Percentiles rank a stretch among this genome's conserved stretches.
Evolutionary conservation across 306 rosid species (phyloP).

Genomic region (Vigna mungo): DNA sequence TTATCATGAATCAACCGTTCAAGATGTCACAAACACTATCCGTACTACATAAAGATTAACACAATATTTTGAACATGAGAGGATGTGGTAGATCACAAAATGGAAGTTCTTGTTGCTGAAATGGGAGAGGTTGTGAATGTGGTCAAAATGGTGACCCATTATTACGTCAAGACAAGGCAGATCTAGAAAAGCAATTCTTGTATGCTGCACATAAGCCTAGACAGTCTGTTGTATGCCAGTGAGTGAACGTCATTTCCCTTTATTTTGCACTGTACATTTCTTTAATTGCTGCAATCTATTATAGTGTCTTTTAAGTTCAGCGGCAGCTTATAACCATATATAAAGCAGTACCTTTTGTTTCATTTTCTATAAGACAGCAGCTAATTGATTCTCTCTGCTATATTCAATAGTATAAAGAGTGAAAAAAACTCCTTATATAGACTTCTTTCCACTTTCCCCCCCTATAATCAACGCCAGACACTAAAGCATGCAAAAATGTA

Average conservation of each 20-base stretch:
- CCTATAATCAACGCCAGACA: slow-evolving; percentile 6
- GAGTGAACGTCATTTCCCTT: background rate
- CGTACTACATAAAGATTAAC: slow-evolving; percentile 5
- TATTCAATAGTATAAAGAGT: background rate
- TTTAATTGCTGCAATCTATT: background rate
- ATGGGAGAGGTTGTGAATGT: background rate
- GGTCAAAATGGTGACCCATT: background rate
- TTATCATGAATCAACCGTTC: background rate
- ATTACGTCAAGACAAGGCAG: background rate
- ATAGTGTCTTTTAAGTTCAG: background rate
- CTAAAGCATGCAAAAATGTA: slow-evolving; percentile 7
- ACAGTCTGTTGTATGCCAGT: background rate
- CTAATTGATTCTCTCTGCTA: background rate
- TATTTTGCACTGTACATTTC: background rate
- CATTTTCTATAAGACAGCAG: background rate
- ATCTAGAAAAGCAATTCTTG: background rate
- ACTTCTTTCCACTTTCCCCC: background rate
- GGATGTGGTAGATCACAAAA: background rate
- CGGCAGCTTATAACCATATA: background rate
- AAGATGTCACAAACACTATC: slow-evolving; percentile 3
- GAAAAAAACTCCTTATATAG: background rate
- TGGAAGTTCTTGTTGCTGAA: background rate
- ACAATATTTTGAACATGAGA: background rate
- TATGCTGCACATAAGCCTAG: background rate
- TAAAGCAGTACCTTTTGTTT: background rate